These are phyloP conservation scores for Flammula alnicola DNA, from an alignment of 1,284 basidiomycete genomes.

Conservation along the genomic window DNA sequence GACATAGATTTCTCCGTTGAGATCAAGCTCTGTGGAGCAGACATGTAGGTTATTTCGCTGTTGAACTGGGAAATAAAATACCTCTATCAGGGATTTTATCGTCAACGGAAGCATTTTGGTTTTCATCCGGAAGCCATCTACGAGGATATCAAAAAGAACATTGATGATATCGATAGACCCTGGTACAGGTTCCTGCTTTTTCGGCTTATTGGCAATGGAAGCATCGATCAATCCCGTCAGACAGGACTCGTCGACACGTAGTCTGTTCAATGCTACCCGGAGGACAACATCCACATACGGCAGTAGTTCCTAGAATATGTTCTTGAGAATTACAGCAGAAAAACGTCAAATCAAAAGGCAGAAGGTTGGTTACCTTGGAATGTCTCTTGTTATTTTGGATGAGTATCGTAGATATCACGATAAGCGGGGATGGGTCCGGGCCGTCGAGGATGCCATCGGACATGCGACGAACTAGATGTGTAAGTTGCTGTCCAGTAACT, in stretches of 20 bases:
- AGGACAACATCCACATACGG: conserved; percentile 60
- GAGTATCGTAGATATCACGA: conserved; percentile 54
- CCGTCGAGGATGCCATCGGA: conserved; percentile 52
- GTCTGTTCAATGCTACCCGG: conserved; percentile 54
- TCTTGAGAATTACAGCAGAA: conserved; percentile 4
- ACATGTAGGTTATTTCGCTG: not conserved
- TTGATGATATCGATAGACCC: conserved; percentile 46
- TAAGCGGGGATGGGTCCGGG: conserved; percentile 59
- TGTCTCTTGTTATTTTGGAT: conserved; percentile 65
- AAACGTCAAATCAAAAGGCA: not conserved
- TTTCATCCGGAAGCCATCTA: conserved; percentile 58
- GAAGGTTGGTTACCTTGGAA: conserved; percentile 47
- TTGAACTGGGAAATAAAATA: conserved; percentile 27
- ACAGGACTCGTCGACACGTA: conserved; percentile 48
- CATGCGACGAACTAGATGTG: conserved; percentile 54
- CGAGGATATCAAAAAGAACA: conserved; percentile 59
- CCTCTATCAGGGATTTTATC: conserved; percentile 56
- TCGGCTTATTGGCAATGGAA: conserved; percentile 46
- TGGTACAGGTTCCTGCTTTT: conserved; percentile 32
- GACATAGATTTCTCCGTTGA: conserved; percentile 27
- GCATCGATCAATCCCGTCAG: conserved; percentile 57
- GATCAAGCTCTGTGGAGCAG: conserved; percentile 36
- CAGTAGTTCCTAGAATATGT: conserved; percentile 56
- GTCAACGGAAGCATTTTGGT: conserved; percentile 54
- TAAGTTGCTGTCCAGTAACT: conserved; percentile 63